Conservation (phyloP, 177 flowering plant genomes). For the Vitis hybrid region DNA sequence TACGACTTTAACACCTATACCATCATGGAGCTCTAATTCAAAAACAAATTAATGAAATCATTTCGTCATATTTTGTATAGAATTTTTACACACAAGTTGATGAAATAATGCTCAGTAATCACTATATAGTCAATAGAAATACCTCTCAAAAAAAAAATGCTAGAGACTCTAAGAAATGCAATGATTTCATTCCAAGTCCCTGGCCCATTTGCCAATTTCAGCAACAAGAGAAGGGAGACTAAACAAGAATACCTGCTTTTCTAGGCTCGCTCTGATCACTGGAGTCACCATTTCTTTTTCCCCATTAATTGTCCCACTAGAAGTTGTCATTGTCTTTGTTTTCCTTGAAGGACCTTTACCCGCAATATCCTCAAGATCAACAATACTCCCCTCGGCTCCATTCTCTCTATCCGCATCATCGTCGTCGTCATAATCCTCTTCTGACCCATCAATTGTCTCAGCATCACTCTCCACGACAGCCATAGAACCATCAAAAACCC, state of each 20-base stretch:
- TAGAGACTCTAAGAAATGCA: background rate
- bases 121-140: background rate
- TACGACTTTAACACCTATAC: too few species aligned
- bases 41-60: too few species aligned
- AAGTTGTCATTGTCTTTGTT: conserved; percentile 20
- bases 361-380: conserved; percentile 96
- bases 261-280: conserved; percentile 74
- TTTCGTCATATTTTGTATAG: too few species aligned
- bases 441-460: conserved; percentile 32
- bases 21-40: too few species aligned
- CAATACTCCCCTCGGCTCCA: conserved; percentile 42
- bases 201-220: background rate
- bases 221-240: background rate
- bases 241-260: conserved; percentile 68
- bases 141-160: background rate
- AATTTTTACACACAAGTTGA: too few species aligned
- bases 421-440: conserved; percentile 29
- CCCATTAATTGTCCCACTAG: conserved; percentile 54
- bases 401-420: conserved; percentile 33
- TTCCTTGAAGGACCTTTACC: conserved; percentile 84
- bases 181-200: too few species aligned
- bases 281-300: conserved; percentile 91
- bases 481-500: conserved; percentile 12
- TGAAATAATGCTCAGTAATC: too few species aligned
- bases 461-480: conserved; percentile 32